Percentiles rank a stretch among this genome's conserved stretches.
phyloP scores from a whole-genome alignment of 164 flowering plant species.

The Aristolochia californica region DNA sequence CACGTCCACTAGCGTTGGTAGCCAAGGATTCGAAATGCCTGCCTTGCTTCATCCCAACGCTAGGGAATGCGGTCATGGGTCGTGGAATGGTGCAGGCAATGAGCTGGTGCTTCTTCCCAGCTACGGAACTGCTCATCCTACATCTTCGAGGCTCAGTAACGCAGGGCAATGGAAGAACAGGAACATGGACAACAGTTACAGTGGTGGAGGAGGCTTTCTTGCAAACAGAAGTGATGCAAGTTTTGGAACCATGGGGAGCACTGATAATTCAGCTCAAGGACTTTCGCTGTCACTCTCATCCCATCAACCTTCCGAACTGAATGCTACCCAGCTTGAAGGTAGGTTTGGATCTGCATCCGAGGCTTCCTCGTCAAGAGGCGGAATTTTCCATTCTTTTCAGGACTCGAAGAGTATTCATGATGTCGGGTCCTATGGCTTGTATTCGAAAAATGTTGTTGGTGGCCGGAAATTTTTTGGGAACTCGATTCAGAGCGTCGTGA shows the following conservation, averaged over 20 bases:
- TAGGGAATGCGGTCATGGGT: too few relatives aligned
- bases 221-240: too few relatives aligned
- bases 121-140: too few relatives aligned
- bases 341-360: slow-evolving; percentile 6
- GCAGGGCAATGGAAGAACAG: slow-evolving; percentile 19
- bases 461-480: slow-evolving; percentile 5
- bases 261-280: slow-evolving; percentile 25
- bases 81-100: too few relatives aligned
- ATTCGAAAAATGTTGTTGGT: too few relatives aligned
- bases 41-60: slow-evolving; percentile 11
- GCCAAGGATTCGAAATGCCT: slow-evolving; percentile 16
- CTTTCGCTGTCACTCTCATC: slow-evolving; percentile 46
- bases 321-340: slow-evolving; percentile 14
- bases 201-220: too few relatives aligned
- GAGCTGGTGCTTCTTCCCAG: too few relatives aligned
- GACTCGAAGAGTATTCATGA: slow-evolving; percentile 11
- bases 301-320: slow-evolving; percentile 17
- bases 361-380: slow-evolving; percentile 9
- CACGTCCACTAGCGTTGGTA: slow-evolving; percentile 7
- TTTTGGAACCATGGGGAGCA: too few relatives aligned
- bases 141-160: too few relatives aligned
- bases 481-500: too few relatives aligned
- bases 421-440: too few relatives aligned
- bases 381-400: slow-evolving; percentile 8
- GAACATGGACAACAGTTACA: slow-evolving; percentile 7